Percentiles rank a stretch among this genome's conserved stretches.
Conservation (phyloP, 1,139 yeast species). For the Blastobotrys persicus region DNA sequence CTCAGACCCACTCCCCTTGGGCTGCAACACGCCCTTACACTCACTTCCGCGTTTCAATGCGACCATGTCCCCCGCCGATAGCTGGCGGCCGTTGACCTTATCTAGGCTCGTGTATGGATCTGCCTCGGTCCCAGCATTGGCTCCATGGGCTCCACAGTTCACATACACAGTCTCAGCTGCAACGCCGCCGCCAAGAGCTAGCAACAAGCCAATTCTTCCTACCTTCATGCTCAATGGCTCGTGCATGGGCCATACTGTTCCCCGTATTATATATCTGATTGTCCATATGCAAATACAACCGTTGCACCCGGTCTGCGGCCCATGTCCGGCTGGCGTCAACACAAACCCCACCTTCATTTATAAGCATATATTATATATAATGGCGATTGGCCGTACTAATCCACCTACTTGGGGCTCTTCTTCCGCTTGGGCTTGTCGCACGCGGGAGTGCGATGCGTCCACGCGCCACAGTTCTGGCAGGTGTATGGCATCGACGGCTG, state of each 20-base stretch:
- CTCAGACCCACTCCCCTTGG: conserved; percentile 7
- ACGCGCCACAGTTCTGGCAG: conserved; percentile 3
- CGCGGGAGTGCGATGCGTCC: background rate
- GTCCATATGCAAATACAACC: no score
- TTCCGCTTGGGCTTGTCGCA: background rate
- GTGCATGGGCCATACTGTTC: no score
- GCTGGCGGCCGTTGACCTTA: conserved; percentile 1
- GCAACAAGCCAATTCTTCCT: background rate
- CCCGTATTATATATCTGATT: no score
- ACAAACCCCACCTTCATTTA: no score
- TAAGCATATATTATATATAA: no score
- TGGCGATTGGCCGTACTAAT: no score
- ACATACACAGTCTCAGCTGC: conserved; percentile 4
- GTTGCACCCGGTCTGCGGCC: no score
- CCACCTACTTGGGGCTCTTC: background rate
- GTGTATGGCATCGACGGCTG: background rate
- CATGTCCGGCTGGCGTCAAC: no score
- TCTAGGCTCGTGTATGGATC: conserved; percentile 4
- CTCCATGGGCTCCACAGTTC: conserved; percentile 1
- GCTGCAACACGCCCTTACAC: conserved; percentile 7
- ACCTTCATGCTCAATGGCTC: background rate
- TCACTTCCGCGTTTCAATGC: conserved; percentile 3
- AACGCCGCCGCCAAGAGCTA: background rate
- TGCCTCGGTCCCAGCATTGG: conserved; percentile 4
- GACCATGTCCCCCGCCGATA: conserved; percentile 9